A percentile compares a stretch with the other conserved stretches of the same genome.
phyloP scores from a whole-genome alignment of 2,329 filamentous ascomycete species.

The Orbilia brochopaga region DNA sequence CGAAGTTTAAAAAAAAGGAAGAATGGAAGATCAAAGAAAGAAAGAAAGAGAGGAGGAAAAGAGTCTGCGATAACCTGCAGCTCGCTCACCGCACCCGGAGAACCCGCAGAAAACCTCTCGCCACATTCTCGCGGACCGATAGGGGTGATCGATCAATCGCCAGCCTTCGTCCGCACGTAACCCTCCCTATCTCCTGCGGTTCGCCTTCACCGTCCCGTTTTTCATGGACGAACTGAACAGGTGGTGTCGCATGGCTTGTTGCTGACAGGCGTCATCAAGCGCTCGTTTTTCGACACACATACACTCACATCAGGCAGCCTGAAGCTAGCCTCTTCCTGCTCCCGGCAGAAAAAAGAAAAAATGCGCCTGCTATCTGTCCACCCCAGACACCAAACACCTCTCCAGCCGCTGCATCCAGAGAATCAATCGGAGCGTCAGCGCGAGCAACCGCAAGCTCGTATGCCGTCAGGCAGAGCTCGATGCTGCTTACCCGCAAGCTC shows the following conservation, averaged over 20 bases:
- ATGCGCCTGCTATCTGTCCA: background rate
- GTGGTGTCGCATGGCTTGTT: conserved; percentile 48
- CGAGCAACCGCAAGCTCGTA: background rate
- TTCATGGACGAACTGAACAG: conserved; percentile 34
- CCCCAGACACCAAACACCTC: background rate
- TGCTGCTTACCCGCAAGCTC: background rate
- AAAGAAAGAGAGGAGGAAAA: background rate
- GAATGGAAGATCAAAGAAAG: conserved; percentile 20
- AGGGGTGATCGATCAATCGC: background rate
- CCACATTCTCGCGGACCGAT: conserved; percentile 17
- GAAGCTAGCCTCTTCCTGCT: too few species aligned
- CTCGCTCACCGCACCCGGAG: conserved; percentile 13
- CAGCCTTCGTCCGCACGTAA: background rate
- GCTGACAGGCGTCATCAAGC: conserved; percentile 51
- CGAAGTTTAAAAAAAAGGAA: conserved; percentile 20
- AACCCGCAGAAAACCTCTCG: conserved; percentile 37
- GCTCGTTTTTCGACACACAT: conserved; percentile 44
- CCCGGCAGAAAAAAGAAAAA: conserved; percentile 10
- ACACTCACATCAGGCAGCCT: background rate
- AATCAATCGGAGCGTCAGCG: background rate
- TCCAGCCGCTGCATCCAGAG: background rate
- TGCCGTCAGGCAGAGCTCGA: background rate
- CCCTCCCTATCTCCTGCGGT: background rate
- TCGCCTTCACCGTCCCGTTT: background rate
- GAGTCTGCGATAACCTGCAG: too few species aligned